Conservation (phyloP, 1,284 basidiomycete genomes). For the Coniferiporia sulphurascens region DNA sequence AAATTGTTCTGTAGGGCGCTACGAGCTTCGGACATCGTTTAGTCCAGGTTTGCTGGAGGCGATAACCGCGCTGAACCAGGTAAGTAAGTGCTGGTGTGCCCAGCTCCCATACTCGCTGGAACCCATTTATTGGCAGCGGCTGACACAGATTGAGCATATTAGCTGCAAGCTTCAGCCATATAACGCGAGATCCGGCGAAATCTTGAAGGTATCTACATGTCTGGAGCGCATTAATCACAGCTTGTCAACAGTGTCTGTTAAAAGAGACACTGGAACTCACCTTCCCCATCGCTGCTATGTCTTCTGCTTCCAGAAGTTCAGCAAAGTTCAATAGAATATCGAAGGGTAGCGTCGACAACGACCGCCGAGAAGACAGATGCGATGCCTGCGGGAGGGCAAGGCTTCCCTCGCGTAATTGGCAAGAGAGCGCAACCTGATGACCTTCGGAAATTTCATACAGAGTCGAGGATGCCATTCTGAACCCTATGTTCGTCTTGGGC, state of each 20-base stretch:
- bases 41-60: conserved; percentile 39
- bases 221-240: conserved; percentile 29
- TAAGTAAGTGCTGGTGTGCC: conserved; percentile 51
- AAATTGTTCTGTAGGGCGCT: conserved; percentile 58
- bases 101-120: conserved; percentile 60
- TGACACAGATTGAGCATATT: conserved; percentile 58
- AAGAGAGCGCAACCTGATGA: background rate
- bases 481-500: background rate
- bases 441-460: conserved; percentile 3
- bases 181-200: conserved; percentile 56
- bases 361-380: background rate
- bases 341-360: conserved; percentile 8
- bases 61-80: conserved; percentile 55
- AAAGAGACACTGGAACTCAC: background rate
- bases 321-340: conserved; percentile 14
- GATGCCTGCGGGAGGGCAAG: background rate
- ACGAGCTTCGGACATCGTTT: conserved; percentile 20
- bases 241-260: background rate
- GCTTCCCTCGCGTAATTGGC: conserved; percentile 5
- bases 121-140: conserved; percentile 61
- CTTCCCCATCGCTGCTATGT: conserved; percentile 1
- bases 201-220: conserved; percentile 55
- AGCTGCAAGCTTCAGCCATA: conserved; percentile 58
- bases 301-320: conserved; percentile 10
- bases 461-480: background rate